These are phyloP conservation scores for Phytophthora aleatoria DNA, from an alignment of 352 stramenopile genomes.

Conservation along the genomic window DNA sequence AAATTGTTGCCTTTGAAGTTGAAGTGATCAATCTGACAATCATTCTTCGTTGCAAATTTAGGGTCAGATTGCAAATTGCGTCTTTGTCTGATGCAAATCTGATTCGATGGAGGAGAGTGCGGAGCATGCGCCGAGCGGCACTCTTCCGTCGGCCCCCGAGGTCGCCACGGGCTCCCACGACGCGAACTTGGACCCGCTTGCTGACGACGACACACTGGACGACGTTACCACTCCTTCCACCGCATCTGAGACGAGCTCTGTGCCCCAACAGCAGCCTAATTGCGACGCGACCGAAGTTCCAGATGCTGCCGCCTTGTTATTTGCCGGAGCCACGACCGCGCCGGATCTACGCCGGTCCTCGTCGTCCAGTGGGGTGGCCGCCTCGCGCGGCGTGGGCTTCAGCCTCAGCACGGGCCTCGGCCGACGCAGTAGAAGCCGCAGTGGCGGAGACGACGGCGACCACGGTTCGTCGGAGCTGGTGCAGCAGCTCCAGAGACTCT, in stretches of 20 bases:
- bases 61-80: constrained; percentile 6
- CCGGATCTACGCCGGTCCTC: constrained; percentile 25
- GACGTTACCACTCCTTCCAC: not conserved
- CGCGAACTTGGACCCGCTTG: constrained; percentile 12
- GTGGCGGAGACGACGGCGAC: constrained; percentile 33
- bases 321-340: constrained; percentile 5
- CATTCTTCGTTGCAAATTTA: constrained; percentile 11
- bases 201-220: not conserved
- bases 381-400: constrained; percentile 3
- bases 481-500: constrained; percentile 61
- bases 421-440: constrained; percentile 28
- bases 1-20: constrained; percentile 1
- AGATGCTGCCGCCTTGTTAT: constrained; percentile 4
- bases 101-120: constrained; percentile 28
- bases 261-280: constrained; percentile 34
- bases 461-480: constrained; percentile 56
- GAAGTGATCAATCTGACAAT: not conserved
- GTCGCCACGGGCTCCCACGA: not conserved
- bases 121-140: not conserved
- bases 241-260: not conserved
- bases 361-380: constrained; percentile 10
- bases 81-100: constrained; percentile 21
- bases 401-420: constrained; percentile 4
- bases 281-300: constrained; percentile 34
- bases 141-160: constrained; percentile 5